A percentile compares a stretch with the other conserved stretches of the same genome.
These are phyloP conservation scores for Isoetes taiwanensis DNA, from an alignment of 75 land plant genomes.

Conservation along the genomic window DNA sequence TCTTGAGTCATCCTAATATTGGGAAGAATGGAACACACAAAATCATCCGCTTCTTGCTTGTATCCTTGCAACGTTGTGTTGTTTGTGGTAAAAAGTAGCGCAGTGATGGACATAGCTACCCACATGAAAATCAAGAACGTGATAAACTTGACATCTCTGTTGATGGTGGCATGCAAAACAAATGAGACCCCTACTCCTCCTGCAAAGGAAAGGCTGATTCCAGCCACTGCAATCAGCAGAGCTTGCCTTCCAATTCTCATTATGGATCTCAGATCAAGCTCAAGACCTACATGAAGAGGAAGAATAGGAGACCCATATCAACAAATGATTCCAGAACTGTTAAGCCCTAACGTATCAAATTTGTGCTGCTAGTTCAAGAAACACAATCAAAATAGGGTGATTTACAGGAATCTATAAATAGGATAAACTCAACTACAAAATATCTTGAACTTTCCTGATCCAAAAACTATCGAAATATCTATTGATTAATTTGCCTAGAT, in stretches of 20 bases:
- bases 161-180: conserved; percentile 1
- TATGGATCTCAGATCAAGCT: conserved; percentile 33
- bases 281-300: conserved; percentile 30
- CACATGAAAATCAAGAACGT: conserved; percentile 2
- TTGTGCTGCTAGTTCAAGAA: neutral
- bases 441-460: no score
- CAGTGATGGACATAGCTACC: conserved; percentile 4
- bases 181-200: conserved; percentile 33
- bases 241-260: conserved; percentile 32
- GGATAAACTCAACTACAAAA: neutral
- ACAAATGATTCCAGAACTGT: neutral
- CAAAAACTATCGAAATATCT: no score
- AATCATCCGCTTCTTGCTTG: no score
- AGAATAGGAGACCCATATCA: neutral
- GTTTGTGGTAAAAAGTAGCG: no score
- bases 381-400: no score
- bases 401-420: no score
- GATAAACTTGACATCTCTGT: neutral
- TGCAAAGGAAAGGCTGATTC: conserved; percentile 40
- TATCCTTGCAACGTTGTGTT: no score
- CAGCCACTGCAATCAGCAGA: conserved; percentile 33
- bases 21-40: no score
- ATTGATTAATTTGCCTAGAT: no score
- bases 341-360: neutral
- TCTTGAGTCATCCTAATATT: no score